A percentile compares a stretch with the other conserved stretches of the same genome.
Evolutionary conservation across 2,329 filamentous ascomycete genomes (phyloP).

Genomic region (Sclerotinia sclerotiorum): DNA sequence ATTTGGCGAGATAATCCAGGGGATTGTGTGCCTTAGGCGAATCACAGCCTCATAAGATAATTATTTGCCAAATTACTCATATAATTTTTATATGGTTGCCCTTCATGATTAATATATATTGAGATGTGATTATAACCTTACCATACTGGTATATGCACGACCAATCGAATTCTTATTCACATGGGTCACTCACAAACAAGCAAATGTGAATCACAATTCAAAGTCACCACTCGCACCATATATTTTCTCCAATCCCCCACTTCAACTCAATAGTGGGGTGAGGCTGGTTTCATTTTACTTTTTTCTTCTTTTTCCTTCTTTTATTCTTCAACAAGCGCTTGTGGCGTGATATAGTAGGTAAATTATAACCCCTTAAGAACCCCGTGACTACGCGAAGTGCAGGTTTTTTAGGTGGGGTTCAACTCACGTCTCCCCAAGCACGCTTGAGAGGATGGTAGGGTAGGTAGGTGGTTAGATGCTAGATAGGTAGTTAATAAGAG

Average conservation of each 20-base stretch:
- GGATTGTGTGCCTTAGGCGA: slow-evolving; percentile 1
- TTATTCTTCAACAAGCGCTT: slow-evolving; percentile 1
- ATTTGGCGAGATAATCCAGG: background rate
- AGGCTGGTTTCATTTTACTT: background rate
- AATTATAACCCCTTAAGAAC: background rate
- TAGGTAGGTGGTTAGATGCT: no score
- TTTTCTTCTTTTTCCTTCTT: background rate
- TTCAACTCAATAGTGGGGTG: slow-evolving; percentile 11
- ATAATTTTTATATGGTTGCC: background rate
- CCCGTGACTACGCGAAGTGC: slow-evolving; percentile 10
- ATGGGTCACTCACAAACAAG: background rate
- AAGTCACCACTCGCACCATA: background rate
- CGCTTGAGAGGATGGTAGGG: background rate
- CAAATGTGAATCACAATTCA: slow-evolving; percentile 1
- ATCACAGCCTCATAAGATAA: background rate
- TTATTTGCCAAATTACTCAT: background rate
- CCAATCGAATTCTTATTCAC: background rate
- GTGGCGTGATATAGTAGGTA: background rate
- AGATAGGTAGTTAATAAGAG: background rate
- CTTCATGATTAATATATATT: no score
- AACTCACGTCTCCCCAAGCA: slow-evolving; percentile 2
- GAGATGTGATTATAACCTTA: background rate
- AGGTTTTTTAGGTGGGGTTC: background rate
- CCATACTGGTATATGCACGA: background rate
- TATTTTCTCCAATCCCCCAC: background rate